Evolutionary conservation across 2,329 filamentous ascomycete genomes (phyloP).

Genomic region (Diaporthe ilicicola): DNA sequence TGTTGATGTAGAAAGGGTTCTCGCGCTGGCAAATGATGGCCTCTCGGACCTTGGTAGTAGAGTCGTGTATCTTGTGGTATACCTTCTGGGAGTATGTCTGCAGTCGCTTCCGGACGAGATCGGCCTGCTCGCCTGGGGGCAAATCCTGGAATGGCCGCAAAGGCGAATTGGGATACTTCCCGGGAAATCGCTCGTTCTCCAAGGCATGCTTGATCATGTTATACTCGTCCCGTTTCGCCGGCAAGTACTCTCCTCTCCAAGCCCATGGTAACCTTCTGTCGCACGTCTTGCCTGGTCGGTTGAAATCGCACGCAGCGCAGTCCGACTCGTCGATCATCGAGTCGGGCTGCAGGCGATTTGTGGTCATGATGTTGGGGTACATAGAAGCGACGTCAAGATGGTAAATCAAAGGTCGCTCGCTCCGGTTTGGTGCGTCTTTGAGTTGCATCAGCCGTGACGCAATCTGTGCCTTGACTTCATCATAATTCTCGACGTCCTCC

Average conservation of each 20-base stretch:
- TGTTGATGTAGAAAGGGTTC: slow-evolving; percentile 98
- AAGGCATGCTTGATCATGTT: slow-evolving; percentile 97
- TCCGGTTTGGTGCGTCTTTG: slow-evolving; percentile 83
- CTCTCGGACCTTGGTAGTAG: slow-evolving; percentile 89
- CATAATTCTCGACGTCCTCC: slow-evolving; percentile 82
- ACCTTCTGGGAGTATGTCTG: slow-evolving; percentile 98
- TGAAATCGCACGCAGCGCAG: slow-evolving; percentile 98
- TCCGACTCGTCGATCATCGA: slow-evolving; percentile 99
- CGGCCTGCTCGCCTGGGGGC: slow-evolving; percentile 81
- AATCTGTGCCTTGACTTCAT: slow-evolving; percentile 87
- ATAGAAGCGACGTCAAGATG: slow-evolving; percentile 98
- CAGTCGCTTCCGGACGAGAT: slow-evolving; percentile 82
- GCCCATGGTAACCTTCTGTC: slow-evolving; percentile 95
- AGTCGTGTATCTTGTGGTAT: slow-evolving; percentile 98
- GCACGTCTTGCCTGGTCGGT: slow-evolving; percentile 95
- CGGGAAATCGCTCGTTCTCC: slow-evolving; percentile 92
- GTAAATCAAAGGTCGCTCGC: slow-evolving; percentile 90
- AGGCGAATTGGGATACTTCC: slow-evolving; percentile 75
- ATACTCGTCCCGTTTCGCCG: slow-evolving; percentile 96
- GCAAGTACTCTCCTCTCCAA: slow-evolving; percentile 97
- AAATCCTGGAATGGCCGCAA: slow-evolving; percentile 82
- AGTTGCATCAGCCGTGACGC: slow-evolving; percentile 73
- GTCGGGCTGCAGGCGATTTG: slow-evolving; percentile 94
- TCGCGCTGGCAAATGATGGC: slow-evolving; percentile 98
- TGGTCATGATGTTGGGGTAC: slow-evolving; percentile 99